Conservation (phyloP, 805 yeast genomes). For the Candida railenensis region DNA sequence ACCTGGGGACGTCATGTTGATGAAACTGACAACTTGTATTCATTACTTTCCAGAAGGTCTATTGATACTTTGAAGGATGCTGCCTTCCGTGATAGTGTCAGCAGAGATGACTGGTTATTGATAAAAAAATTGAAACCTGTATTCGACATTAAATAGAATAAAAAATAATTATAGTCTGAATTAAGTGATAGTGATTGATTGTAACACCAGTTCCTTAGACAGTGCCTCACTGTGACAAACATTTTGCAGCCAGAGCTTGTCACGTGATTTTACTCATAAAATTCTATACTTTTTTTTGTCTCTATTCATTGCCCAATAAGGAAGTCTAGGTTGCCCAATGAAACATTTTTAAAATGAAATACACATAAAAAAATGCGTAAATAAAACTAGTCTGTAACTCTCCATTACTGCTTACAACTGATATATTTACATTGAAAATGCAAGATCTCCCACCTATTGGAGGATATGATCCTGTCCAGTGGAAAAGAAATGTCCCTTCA, state of each 20-base stretch:
- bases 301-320: neutral
- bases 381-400: neutral
- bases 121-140: constrained; percentile 84
- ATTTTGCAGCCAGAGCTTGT: too few species aligned
- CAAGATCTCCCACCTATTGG: constrained; percentile 88
- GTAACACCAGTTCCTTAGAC: too few species aligned
- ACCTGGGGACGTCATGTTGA: constrained; percentile 99
- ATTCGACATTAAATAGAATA: constrained; percentile 69
- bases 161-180: neutral
- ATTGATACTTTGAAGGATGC: constrained; percentile 98
- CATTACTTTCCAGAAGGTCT: constrained; percentile 85
- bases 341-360: neutral
- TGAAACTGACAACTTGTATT: constrained; percentile 85
- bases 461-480: constrained; percentile 83
- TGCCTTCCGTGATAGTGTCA: constrained; percentile 91
- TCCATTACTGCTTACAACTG: neutral
- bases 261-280: neutral
- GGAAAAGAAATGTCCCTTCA: constrained; percentile 84
- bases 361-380: neutral
- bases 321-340: constrained; percentile 6
- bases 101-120: constrained; percentile 94
- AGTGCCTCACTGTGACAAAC: neutral
- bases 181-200: too few species aligned
- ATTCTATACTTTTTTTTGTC: neutral
- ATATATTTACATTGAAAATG: constrained; percentile 20